Conservation (phyloP, 345 rosid genomes). For the Eutrema japonicum region DNA sequence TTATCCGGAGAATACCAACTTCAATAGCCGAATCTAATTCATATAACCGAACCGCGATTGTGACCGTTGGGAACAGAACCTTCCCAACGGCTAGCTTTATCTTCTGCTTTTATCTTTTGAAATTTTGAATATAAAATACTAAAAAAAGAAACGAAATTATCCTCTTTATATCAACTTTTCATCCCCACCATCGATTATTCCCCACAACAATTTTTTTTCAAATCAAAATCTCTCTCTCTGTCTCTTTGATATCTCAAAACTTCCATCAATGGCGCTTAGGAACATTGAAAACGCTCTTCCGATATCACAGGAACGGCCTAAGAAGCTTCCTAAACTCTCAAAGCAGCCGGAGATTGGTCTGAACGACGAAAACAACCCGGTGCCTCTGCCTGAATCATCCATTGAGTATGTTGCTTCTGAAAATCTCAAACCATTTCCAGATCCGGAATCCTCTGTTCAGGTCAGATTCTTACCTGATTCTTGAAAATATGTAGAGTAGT, state of each 20-base stretch:
- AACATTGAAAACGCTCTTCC: slow-evolving; percentile 86
- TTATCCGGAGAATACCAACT: slow-evolving; percentile 2
- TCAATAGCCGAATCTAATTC: slow-evolving; percentile 12
- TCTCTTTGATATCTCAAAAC: not conserved
- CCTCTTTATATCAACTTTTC: slow-evolving; percentile 19
- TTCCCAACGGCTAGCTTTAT: slow-evolving; percentile 39
- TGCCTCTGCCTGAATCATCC: slow-evolving; percentile 48
- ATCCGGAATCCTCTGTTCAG: slow-evolving; percentile 58
- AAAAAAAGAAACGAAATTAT: not conserved
- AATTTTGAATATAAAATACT: slow-evolving; percentile 10
- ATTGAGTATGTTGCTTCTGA: slow-evolving; percentile 75
- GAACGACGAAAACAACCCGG: slow-evolving; percentile 68
- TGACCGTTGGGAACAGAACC: slow-evolving; percentile 42
- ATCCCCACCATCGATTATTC: slow-evolving; percentile 34
- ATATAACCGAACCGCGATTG: slow-evolving; percentile 27
- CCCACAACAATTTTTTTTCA: not conserved
- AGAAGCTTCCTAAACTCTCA: slow-evolving; percentile 62
- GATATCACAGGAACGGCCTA: slow-evolving; percentile 59
- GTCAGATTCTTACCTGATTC: slow-evolving; percentile 41
- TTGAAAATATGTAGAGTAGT: not conserved
- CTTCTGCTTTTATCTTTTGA: not conserved
- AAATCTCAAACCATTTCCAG: slow-evolving; percentile 54
- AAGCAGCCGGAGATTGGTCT: slow-evolving; percentile 46
- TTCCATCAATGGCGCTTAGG: slow-evolving; percentile 70
- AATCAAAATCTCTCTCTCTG: slow-evolving; percentile 11